Conservation (phyloP, 441 rosid species). For the Melastoma candidum region DNA sequence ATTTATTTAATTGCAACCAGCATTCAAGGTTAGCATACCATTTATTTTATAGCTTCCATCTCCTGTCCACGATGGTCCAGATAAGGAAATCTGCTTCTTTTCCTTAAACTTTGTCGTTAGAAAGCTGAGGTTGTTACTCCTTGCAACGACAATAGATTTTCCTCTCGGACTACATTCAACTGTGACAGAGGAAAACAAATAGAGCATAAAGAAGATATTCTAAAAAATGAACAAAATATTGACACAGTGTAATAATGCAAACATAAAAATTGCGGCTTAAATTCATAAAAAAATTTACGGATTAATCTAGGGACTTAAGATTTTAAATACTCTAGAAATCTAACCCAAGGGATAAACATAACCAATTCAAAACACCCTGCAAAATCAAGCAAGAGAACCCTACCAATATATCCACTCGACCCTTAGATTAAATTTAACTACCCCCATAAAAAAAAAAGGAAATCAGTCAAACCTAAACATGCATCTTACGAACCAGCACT, state of each 20-base stretch:
- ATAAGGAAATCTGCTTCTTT: slow-evolving; percentile 35
- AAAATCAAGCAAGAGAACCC: no score
- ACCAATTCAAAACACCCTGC: no score
- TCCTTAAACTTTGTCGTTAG: slow-evolving; percentile 64
- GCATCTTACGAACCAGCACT: no score
- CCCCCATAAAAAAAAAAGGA: no score
- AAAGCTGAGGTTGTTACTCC: slow-evolving; percentile 36
- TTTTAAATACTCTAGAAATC: no score
- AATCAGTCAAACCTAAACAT: no score
- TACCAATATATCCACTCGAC: no score
- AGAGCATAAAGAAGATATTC: slow-evolving; percentile 3
- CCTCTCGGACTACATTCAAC: slow-evolving; percentile 88
- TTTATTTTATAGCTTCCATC: slow-evolving; percentile 39
- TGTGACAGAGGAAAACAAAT: slow-evolving; percentile 15
- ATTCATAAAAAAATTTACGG: no score
- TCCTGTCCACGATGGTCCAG: slow-evolving; percentile 49
- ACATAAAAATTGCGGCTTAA: no score
- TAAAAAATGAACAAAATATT: not conserved
- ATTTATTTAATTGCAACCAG: slow-evolving; percentile 2
- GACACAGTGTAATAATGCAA: not conserved
- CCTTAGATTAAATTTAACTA: no score
- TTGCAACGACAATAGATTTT: slow-evolving; percentile 60
- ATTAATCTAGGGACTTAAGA: no score
- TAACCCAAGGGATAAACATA: no score
- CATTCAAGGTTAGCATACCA: slow-evolving; percentile 34